Conservation (phyloP, 495 filamentous ascomycete species). For the Aspergillus asperescens region DNA sequence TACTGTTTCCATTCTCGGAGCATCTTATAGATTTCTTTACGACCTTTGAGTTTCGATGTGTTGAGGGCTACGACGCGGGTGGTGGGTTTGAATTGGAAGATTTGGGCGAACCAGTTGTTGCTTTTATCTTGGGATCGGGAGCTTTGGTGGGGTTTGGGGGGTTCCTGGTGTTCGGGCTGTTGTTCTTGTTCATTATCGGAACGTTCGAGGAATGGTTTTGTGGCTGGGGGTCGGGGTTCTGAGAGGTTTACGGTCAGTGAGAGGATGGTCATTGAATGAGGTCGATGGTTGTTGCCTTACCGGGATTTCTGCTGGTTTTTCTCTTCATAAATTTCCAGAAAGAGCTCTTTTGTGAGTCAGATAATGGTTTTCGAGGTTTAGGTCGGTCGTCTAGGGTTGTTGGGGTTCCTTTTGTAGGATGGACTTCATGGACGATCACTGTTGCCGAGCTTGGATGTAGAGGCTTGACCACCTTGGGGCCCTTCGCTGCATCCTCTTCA, state of each 20-base stretch:
- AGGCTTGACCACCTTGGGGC: conserved; percentile 15
- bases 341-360: conserved; percentile 12
- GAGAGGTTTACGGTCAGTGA: neutral
- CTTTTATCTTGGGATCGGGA: conserved; percentile 16
- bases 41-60: conserved; percentile 58
- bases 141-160: conserved; percentile 9
- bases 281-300: conserved; percentile 18
- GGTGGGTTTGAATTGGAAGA: conserved; percentile 85
- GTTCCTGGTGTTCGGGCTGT: conserved; percentile 13
- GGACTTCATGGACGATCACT: conserved; percentile 24
- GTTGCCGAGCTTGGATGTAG: conserved; percentile 26
- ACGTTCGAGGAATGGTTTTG: conserved; percentile 16
- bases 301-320: conserved; percentile 24
- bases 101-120: conserved; percentile 77
- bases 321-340: conserved; percentile 34
- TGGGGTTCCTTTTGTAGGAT: neutral
- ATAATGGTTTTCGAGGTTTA: conserved; percentile 4
- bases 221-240: conserved; percentile 9
- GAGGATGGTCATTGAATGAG: neutral
- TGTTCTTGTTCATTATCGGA: conserved; percentile 17
- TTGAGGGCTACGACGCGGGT: conserved; percentile 67
- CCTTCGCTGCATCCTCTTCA: conserved; percentile 20
- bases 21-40: conserved; percentile 66
- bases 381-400: conserved; percentile 7
- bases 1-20: conserved; percentile 74